phyloP scores from a whole-genome alignment of 108 stramenopile genomes.

The Skeletonema costatum region DNA sequence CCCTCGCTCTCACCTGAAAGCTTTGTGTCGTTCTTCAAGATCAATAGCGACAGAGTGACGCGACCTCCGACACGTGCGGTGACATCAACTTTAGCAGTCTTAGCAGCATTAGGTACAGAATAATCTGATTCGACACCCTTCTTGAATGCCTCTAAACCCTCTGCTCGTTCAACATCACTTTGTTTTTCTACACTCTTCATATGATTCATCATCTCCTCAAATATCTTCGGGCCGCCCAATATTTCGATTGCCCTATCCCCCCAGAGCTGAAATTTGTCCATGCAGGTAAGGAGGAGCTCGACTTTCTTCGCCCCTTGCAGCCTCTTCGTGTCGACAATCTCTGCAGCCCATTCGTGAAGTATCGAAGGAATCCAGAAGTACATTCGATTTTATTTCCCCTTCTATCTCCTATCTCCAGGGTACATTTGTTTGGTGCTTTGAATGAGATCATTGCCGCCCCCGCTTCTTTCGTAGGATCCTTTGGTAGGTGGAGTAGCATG shows the following conservation, averaged over 20 bases:
- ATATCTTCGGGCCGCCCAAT: background rate
- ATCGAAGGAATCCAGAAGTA: background rate
- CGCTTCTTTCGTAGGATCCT: background rate
- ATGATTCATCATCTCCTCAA: background rate
- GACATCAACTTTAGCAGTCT: background rate
- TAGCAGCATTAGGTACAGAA: background rate
- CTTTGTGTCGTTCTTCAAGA: background rate
- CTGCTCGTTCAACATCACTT: background rate
- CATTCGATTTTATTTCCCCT: background rate
- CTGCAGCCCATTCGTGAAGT: background rate
- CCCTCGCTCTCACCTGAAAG: background rate
- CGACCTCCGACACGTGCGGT: background rate
- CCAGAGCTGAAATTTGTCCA: background rate
- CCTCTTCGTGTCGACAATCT: background rate
- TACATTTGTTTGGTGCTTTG: background rate
- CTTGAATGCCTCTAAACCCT: background rate
- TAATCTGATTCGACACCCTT: background rate
- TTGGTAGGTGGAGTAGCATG: background rate
- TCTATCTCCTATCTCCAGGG: background rate
- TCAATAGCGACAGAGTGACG: background rate
- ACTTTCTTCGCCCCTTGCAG: background rate
- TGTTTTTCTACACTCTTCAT: background rate
- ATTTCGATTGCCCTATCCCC: background rate
- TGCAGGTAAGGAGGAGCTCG: background rate
- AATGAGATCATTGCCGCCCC: background rate